Percentiles rank a stretch among this genome's conserved stretches.
Conservation (phyloP, 108 stramenopile species). For the Skeletonema menzelii region DNA sequence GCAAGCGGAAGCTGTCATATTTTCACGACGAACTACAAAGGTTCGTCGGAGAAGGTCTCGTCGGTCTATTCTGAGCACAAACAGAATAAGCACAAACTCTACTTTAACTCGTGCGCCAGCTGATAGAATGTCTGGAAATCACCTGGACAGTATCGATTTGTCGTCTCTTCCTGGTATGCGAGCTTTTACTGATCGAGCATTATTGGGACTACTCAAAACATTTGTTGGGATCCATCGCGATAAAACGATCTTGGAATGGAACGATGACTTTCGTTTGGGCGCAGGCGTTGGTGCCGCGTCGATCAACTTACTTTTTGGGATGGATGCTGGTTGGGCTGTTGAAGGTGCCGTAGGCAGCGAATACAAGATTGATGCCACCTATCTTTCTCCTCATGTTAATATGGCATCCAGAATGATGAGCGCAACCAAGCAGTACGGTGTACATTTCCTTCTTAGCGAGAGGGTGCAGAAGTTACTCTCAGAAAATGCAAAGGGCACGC, state of each 20-base stretch:
- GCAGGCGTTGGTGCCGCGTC: conserved; percentile 72
- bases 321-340: conserved; percentile 97
- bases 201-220: conserved; percentile 78
- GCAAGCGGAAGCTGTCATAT: conserved; percentile 77
- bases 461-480: conserved; percentile 85
- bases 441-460: conserved; percentile 69
- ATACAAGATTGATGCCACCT: conserved; percentile 97
- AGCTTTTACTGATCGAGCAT: conserved; percentile 78
- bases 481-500: conserved; percentile 51
- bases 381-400: conserved; percentile 95
- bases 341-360: conserved; percentile 92
- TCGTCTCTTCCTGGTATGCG: conserved; percentile 78
- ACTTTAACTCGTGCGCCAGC: neutral
- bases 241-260: conserved; percentile 62
- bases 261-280: conserved; percentile 75
- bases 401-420: conserved; percentile 95
- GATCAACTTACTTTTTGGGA: conserved; percentile 88
- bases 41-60: conserved; percentile 21
- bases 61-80: neutral
- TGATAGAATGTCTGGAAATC: conserved; percentile 21
- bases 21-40: conserved; percentile 39
- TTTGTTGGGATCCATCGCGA: conserved; percentile 82
- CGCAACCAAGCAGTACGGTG: conserved; percentile 90
- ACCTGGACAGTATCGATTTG: conserved; percentile 57
- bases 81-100: neutral